phyloP scores from a whole-genome alignment of 2,329 filamentous ascomycete genomes.

The Microsporum audouinii region DNA sequence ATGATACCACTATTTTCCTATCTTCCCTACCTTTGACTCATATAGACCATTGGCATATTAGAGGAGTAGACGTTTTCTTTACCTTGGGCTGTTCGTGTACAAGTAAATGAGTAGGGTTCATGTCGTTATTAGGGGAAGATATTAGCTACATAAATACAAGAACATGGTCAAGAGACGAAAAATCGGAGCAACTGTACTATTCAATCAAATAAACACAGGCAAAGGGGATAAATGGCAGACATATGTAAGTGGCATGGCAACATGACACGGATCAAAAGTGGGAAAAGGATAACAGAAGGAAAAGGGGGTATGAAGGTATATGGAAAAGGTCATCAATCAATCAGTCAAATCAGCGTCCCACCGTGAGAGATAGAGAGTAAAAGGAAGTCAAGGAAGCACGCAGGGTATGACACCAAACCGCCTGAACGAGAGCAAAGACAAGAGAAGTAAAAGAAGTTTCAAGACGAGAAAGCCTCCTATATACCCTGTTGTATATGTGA shows the following conservation, averaged over 20 bases:
- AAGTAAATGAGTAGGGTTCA: background rate
- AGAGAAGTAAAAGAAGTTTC: background rate
- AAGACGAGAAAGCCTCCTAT: background rate
- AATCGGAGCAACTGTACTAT: background rate
- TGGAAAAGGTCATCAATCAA: background rate
- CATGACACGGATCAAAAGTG: background rate
- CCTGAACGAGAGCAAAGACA: background rate
- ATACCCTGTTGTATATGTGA: background rate
- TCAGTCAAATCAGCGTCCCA: background rate
- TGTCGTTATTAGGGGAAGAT: background rate
- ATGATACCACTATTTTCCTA: background rate
- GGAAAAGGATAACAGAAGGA: background rate
- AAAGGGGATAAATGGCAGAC: background rate
- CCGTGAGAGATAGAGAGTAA: background rate
- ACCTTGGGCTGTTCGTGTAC: background rate
- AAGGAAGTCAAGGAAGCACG: background rate
- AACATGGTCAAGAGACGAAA: background rate
- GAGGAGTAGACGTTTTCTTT: background rate
- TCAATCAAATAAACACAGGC: background rate
- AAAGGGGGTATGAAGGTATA: background rate
- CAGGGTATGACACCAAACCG: background rate
- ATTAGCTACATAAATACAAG: background rate
- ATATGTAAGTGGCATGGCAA: background rate
- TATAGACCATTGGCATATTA: background rate
- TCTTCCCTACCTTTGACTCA: background rate